Percentiles rank a stretch among this genome's conserved stretches.
phyloP scores from a whole-genome alignment of 768 basidiomycete species.

The Cantharellus cinnabarinus region DNA sequence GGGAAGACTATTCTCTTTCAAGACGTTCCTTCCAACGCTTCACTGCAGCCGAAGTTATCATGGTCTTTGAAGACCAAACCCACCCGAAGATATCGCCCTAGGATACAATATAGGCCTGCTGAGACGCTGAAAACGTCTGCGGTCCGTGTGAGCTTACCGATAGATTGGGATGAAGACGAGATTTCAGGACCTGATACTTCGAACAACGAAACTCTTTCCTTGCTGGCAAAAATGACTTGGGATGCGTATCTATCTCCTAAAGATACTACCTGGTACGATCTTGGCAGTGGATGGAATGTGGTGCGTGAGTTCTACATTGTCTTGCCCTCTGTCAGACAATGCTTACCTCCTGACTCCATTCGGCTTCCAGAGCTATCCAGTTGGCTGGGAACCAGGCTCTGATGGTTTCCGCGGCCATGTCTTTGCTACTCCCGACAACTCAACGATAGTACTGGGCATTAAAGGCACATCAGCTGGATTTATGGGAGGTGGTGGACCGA shows the following conservation, averaged over 20 bases:
- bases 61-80: not conserved
- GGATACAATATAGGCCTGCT: conserved; percentile 3
- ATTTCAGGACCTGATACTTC: conserved; percentile 50
- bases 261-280: conserved; percentile 50
- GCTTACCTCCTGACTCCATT: not conserved
- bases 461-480: conserved; percentile 80
- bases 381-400: conserved; percentile 80
- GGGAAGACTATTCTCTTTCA: not conserved
- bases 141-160: not conserved
- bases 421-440: conserved; percentile 63
- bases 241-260: conserved; percentile 54
- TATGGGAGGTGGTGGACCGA: conserved; percentile 30
- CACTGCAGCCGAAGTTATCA: not conserved
- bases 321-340: conserved; percentile 1
- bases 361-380: conserved; percentile 34
- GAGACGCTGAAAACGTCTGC: conserved; percentile 1
- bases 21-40: not conserved
- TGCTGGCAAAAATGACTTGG: conserved; percentile 74
- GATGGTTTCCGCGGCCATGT: conserved; percentile 86
- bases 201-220: conserved; percentile 47
- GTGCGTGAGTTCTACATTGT: conserved; percentile 18
- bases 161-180: conserved; percentile 46
- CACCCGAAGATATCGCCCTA: conserved; percentile 1
- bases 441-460: conserved; percentile 68
- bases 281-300: conserved; percentile 40